Conservation (phyloP, 2,329 filamentous ascomycete genomes). For the Westerdykella ornata region DNA sequence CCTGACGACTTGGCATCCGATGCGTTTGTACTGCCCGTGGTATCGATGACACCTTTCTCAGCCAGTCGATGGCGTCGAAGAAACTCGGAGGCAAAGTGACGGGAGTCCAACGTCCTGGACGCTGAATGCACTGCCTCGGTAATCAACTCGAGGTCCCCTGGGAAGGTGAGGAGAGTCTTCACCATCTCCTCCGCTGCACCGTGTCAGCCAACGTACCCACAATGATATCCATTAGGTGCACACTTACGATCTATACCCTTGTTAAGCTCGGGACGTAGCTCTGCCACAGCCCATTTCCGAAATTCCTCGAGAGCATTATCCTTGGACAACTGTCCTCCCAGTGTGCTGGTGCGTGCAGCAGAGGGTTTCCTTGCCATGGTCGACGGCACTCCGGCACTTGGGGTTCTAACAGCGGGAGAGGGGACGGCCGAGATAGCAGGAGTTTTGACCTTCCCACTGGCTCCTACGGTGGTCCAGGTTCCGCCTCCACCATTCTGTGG, state of each 20-base stretch:
- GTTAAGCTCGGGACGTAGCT: conserved; percentile 68
- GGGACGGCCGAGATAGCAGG: conserved; percentile 54
- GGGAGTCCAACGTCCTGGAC: conserved; percentile 83
- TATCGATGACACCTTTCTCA: conserved; percentile 82
- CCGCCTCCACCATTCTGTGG: conserved; percentile 42
- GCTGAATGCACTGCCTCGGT: conserved; percentile 83
- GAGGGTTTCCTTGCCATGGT: conserved; percentile 49
- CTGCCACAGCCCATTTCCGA: conserved; percentile 79
- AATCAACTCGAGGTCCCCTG: conserved; percentile 71
- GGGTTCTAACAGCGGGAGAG: conserved; percentile 45
- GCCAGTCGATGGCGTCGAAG: conserved; percentile 87
- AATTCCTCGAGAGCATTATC: conserved; percentile 81
- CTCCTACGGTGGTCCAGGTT: conserved; percentile 93
- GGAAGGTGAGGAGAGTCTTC: conserved; percentile 65
- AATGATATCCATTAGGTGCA: background rate
- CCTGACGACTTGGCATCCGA: conserved; percentile 40
- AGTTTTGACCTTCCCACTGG: conserved; percentile 82
- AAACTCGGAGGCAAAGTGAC: conserved; percentile 91
- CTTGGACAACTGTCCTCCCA: conserved; percentile 37
- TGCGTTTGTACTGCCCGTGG: conserved; percentile 51
- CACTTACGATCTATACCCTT: conserved; percentile 60
- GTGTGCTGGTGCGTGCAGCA: conserved; percentile 44
- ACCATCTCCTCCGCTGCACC: conserved; percentile 70
- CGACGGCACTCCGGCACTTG: conserved; percentile 41
- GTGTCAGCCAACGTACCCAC: conserved; percentile 12